A percentile compares a stretch with the other conserved stretches of the same genome.
Evolutionary conservation across 495 filamentous ascomycete species (phyloP).

Genomic region (Rusavskia elegans): DNA sequence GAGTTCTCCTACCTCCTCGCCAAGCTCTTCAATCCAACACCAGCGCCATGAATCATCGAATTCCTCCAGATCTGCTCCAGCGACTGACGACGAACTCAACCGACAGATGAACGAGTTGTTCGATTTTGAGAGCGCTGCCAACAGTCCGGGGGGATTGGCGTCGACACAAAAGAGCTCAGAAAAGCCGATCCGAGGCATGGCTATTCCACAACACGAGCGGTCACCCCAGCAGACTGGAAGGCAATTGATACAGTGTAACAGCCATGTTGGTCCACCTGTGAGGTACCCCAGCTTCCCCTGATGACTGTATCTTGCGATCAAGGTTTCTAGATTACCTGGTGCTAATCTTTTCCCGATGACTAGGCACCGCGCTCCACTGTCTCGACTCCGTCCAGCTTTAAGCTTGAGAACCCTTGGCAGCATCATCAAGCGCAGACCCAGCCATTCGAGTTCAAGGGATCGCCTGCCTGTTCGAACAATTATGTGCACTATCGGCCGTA

Average conservation of each 20-base stretch:
- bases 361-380: background rate
- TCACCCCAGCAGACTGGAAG: background rate
- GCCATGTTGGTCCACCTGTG: background rate
- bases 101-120: constrained; percentile 48
- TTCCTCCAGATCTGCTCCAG: constrained; percentile 20
- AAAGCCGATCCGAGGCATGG: background rate
- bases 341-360: background rate
- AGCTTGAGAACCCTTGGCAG: background rate
- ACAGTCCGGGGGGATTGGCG: constrained; percentile 37
- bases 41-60: constrained; percentile 31
- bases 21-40: constrained; percentile 24
- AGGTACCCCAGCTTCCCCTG: background rate
- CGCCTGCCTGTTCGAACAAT: background rate
- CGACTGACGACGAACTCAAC: constrained; percentile 29
- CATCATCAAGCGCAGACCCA: background rate
- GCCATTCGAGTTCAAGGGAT: background rate
- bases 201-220: constrained; percentile 2
- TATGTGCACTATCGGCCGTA: background rate
- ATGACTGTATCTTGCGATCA: too few relatives aligned
- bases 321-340: too few relatives aligned
- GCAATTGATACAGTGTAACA: background rate
- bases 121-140: constrained; percentile 54
- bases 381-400: background rate
- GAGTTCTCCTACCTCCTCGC: constrained; percentile 25
- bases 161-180: background rate